Conservation (phyloP, 768 basidiomycete genomes). For the Vararia minispora region DNA sequence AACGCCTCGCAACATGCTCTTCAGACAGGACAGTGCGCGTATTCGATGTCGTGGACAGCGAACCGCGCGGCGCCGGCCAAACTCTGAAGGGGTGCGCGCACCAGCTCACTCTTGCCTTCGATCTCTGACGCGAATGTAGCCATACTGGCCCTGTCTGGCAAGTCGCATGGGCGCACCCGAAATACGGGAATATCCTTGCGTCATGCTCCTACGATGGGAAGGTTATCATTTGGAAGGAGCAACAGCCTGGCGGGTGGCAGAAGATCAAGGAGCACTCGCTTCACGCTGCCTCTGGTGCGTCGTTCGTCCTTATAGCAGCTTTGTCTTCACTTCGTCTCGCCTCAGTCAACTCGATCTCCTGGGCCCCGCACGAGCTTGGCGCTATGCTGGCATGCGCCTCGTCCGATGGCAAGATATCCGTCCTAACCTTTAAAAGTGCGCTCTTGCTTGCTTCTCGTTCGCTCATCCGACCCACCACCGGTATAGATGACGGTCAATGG, state of each 20-base stretch:
- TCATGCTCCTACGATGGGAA: conserved; percentile 99
- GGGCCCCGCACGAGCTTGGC: conserved; percentile 98
- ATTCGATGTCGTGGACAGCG: conserved; percentile 89
- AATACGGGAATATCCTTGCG: conserved; percentile 92
- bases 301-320: neutral
- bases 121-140: conserved; percentile 28
- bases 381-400: conserved; percentile 95
- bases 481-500: conserved; percentile 89
- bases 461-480: neutral
- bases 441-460: too few species aligned
- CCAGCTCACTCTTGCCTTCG: neutral
- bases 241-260: conserved; percentile 57
- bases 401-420: conserved; percentile 94
- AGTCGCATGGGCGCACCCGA: conserved; percentile 96
- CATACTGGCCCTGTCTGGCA: conserved; percentile 99
- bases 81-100: conserved; percentile 64
- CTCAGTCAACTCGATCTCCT: conserved; percentile 91
- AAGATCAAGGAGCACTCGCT: conserved; percentile 93
- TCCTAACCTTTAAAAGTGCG: conserved; percentile 92
- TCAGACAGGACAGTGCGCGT: conserved; percentile 93
- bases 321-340: neutral
- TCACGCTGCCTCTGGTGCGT: conserved; percentile 85
- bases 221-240: conserved; percentile 97
- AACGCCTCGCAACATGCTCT: conserved; percentile 92
- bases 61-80: conserved; percentile 54